Evolutionary conservation across 2,329 filamentous ascomycete species (phyloP), one percentile per base, ranked within the genome.

Genomic region (Gnomoniopsis sp.): DNA sequence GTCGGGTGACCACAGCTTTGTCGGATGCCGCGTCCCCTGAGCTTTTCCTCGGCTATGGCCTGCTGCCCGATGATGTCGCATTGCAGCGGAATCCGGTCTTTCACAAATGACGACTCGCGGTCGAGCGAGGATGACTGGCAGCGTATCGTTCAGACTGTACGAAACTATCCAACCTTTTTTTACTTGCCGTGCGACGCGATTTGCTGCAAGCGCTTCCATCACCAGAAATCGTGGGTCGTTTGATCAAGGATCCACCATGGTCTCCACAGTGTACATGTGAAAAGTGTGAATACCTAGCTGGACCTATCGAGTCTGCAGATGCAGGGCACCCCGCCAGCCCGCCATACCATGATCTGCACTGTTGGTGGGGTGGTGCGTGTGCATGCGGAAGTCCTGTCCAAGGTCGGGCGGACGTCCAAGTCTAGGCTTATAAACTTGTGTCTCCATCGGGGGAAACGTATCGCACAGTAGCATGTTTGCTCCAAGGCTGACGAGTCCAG

Each of bases 121-220:
- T 21, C 43, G 4, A 46, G 3, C 4, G 17, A 21, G 43, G 17
- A 6, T 46, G 10, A 46, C 7, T 46, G 43, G 43, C n/a, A 10
- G 6, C 43, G 53, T 36, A 33, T 22, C 21, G 41, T 21, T 23
- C 44, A 49, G 23, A 17, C 44, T 30, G 4, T 17, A 56, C 54
- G 7, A 19, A 19, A 36, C 14, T 36, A 23, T 49, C 41, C 34
- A 36, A 36, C 48, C 43, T 43, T 43, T 8, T 33, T 21, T 36
- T 36, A 21, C 17, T 36, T 15, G 33, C 30, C 34, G n/a, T 46
- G 36, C 19, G 22, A n/a, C 12, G 30, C 30, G 15, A 55, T 55
- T 61, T 53, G 50, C 56, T 60, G 50, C 58, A 55, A 51, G 36
- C 47, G 54, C 54, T 46, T 33, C 47, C 50, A 50, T 55, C 58